Percentiles rank a stretch among this genome's conserved stretches.
Conservation (phyloP, 768 basidiomycete species). For the Phaeolepiota aurea region DNA sequence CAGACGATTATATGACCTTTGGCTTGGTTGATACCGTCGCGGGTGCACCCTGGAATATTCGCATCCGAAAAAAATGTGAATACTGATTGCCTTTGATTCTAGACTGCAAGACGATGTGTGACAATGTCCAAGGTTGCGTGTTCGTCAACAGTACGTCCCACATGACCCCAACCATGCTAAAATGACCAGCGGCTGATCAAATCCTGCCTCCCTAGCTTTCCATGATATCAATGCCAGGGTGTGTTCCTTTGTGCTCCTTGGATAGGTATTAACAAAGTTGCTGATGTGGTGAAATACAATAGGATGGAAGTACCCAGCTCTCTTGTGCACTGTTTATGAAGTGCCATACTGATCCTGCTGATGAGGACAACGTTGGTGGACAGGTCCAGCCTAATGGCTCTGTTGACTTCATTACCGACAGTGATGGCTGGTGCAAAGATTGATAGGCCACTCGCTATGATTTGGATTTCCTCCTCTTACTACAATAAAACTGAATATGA, state of each 20-base stretch:
- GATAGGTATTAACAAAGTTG: background rate
- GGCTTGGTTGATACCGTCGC: slow-evolving; percentile 24
- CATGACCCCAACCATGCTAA: too few species aligned
- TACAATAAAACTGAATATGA: too few species aligned
- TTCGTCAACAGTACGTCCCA: slow-evolving; percentile 22
- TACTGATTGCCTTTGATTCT: background rate
- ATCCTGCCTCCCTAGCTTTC: too few species aligned
- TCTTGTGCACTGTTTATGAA: slow-evolving; percentile 24
- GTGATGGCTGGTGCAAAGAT: slow-evolving; percentile 23
- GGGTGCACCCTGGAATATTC: slow-evolving; percentile 12
- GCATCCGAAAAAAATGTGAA: background rate
- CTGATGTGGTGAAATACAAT: too few species aligned
- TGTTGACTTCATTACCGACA: slow-evolving; percentile 20
- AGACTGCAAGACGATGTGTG: slow-evolving; percentile 25
- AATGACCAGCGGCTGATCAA: too few species aligned
- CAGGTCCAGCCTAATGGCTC: slow-evolving; percentile 25
- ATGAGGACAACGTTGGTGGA: slow-evolving; percentile 22
- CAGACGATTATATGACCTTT: slow-evolving; percentile 24
- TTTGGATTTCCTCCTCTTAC: too few species aligned
- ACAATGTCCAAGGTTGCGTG: slow-evolving; percentile 18
- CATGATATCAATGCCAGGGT: slow-evolving; percentile 29
- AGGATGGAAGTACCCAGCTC: slow-evolving; percentile 25
- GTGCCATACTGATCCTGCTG: slow-evolving; percentile 16
- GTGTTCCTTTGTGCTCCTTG: slow-evolving; percentile 1
- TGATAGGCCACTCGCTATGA: too few species aligned